Evolutionary conservation across 345 rosid genomes (phyloP).

Genomic region (Populus alba): DNA sequence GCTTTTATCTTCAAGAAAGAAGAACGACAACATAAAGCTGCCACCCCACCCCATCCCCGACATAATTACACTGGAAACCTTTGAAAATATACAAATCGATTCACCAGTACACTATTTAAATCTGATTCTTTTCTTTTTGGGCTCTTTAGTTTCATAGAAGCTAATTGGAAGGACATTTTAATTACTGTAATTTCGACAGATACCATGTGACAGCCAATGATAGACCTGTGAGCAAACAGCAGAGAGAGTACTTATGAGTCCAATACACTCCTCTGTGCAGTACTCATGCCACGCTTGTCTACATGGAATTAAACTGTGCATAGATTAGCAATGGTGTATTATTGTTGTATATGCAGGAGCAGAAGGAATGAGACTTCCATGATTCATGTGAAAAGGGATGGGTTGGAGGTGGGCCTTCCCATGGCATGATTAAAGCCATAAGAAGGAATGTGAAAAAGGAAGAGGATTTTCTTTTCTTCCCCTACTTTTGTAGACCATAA

Average conservation of each 20-base stretch:
- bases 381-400: conserved; percentile 18
- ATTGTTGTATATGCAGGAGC: background rate
- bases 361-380: conserved; percentile 6
- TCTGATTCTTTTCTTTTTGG: background rate
- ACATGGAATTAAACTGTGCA: background rate
- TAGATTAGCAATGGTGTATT: background rate
- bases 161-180: background rate
- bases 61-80: background rate
- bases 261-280: background rate
- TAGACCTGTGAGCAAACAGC: background rate
- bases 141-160: background rate
- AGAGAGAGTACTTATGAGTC: background rate
- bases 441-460: conserved; percentile 10
- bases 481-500: conserved; percentile 28
- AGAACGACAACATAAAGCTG: background rate
- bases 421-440: conserved; percentile 42
- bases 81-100: background rate
- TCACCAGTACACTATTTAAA: background rate
- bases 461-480: background rate
- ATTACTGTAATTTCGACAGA: background rate
- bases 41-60: background rate
- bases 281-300: background rate
- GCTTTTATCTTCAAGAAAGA: background rate
- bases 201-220: background rate
- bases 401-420: conserved; percentile 31